These are phyloP conservation scores for Drosera capensis DNA, from an alignment of 148 eudicot genomes.

Conservation along the genomic window DNA sequence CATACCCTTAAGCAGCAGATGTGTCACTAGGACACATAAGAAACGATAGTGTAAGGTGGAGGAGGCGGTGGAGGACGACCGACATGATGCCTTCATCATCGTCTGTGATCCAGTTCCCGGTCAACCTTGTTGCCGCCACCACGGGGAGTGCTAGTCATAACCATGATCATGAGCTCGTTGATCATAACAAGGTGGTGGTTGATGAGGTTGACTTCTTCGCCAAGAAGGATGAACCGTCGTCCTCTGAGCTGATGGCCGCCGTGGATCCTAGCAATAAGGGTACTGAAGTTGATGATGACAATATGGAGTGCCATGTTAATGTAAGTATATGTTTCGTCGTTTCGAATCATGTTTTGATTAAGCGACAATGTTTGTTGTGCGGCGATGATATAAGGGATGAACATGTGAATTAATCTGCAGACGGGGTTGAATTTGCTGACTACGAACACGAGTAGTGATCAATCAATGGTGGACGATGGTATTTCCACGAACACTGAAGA, in stretches of 20 bases:
- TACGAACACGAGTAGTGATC: constrained; percentile 40
- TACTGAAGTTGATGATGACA: not conserved
- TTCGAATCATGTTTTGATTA: not conserved
- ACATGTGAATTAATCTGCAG: constrained; percentile 8
- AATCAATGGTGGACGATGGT: constrained; percentile 39
- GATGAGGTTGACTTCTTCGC: constrained; percentile 55
- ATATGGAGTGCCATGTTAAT: constrained; percentile 18
- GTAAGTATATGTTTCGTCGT: constrained; percentile 8
- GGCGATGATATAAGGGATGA: not conserved
- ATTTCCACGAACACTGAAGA: constrained; percentile 25
- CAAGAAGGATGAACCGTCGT: constrained; percentile 5
- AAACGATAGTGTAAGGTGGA: no score
- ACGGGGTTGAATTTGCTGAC: constrained; percentile 40
- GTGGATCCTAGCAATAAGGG: not conserved
- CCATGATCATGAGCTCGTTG: not conserved
- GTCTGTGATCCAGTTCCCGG: constrained; percentile 30
- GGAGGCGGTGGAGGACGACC: not conserved
- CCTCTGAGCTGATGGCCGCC: not conserved
- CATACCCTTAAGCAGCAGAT: no score
- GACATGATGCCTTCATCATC: constrained; percentile 5
- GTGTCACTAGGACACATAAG: no score
- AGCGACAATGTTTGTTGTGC: no score
- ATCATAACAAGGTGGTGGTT: constrained; percentile 8
- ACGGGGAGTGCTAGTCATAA: not conserved
- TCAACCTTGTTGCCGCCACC: constrained; percentile 19